A percentile compares a stretch with the other conserved stretches of the same genome.
These are phyloP conservation scores for Neurospora sp. DNA, from an alignment of 495 filamentous ascomycete species.

Conservation along the genomic window DNA sequence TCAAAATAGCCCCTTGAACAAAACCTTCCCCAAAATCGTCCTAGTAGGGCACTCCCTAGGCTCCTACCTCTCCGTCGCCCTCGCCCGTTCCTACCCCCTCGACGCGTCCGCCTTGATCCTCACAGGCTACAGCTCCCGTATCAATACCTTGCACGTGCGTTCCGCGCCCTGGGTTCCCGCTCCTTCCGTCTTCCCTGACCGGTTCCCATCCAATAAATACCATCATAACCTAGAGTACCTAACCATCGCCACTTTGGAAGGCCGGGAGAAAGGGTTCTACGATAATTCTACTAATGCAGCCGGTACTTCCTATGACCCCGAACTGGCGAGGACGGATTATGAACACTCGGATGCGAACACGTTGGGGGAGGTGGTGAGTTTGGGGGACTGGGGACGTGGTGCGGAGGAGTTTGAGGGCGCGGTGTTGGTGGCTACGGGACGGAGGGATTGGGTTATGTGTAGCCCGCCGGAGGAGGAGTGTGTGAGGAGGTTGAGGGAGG, in stretches of 20 bases:
- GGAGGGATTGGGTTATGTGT: constrained; percentile 6
- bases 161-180: background rate
- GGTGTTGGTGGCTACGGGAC: background rate
- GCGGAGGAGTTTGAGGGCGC: background rate
- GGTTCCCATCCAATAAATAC: background rate
- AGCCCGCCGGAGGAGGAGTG: background rate
- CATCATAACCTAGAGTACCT: background rate
- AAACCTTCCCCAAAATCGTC: constrained; percentile 12
- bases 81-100: constrained; percentile 12
- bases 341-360: background rate
- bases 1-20: too few relatives aligned
- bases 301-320: background rate
- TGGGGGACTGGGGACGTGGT: background rate
- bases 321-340: constrained; percentile 1
- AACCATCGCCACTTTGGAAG: background rate
- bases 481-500: background rate
- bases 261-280: background rate
- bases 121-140: constrained; percentile 5
- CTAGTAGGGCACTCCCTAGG: constrained; percentile 16
- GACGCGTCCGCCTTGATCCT: constrained; percentile 13
- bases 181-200: background rate
- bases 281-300: background rate
- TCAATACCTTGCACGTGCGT: background rate
- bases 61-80: constrained; percentile 11
- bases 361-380: background rate